These are phyloP conservation scores for Mycena kentingensis DNA, from an alignment of 768 basidiomycete genomes.

Conservation along the genomic window DNA sequence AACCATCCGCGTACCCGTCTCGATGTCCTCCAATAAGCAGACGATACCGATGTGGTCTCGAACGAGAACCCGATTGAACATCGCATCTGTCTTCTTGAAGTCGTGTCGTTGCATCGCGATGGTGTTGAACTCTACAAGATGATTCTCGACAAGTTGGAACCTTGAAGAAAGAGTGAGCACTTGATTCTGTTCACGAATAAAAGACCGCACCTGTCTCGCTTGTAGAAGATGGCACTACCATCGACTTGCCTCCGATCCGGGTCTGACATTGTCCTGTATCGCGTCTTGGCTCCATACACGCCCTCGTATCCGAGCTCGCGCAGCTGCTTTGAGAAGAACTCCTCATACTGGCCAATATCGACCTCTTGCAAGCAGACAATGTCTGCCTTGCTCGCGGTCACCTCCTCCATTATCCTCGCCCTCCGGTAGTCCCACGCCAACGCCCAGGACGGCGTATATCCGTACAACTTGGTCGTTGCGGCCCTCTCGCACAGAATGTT, in stretches of 20 bases:
- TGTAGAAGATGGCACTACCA: slow-evolving; percentile 97
- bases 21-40: slow-evolving; percentile 81
- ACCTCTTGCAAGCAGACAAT: slow-evolving; percentile 96
- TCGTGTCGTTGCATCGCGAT: slow-evolving; percentile 91
- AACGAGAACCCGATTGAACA: slow-evolving; percentile 97
- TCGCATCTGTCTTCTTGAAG: slow-evolving; percentile 97
- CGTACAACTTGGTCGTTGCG: slow-evolving; percentile 87
- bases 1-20: slow-evolving; percentile 85
- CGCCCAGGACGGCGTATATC: slow-evolving; percentile 97
- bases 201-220: slow-evolving; percentile 70
- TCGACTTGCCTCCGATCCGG: slow-evolving; percentile 87
- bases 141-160: slow-evolving; percentile 91
- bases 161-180: slow-evolving; percentile 40
- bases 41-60: slow-evolving; percentile 93
- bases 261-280: slow-evolving; percentile 91
- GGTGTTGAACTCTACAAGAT: slow-evolving; percentile 90
- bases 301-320: slow-evolving; percentile 83
- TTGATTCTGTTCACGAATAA: slow-evolving; percentile 7
- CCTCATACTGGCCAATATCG: slow-evolving; percentile 89
- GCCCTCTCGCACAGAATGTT: slow-evolving; percentile 93
- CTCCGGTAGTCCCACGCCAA: slow-evolving; percentile 94
- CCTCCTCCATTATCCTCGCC: slow-evolving; percentile 82
- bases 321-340: slow-evolving; percentile 80
- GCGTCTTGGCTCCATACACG: slow-evolving; percentile 87
- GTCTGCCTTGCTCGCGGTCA: slow-evolving; percentile 80